Conservation (phyloP, 495 filamentous ascomycete species). For the Rostrohypoxylon terebratum region DNA sequence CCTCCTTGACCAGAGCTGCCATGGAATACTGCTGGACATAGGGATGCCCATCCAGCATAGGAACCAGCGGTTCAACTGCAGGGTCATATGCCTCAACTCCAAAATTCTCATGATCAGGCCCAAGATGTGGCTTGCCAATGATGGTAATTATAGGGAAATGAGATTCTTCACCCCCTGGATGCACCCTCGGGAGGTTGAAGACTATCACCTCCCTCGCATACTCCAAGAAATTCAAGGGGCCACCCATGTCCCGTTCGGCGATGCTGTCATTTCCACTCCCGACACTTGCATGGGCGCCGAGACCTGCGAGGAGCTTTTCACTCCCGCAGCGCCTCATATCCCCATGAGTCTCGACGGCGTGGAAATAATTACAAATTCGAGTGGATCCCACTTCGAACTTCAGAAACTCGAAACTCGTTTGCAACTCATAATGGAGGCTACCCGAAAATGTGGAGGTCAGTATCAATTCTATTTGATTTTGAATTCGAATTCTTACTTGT, state of each 20-base stretch:
- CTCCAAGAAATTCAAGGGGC: constrained; percentile 71
- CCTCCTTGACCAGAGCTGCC: constrained; percentile 70
- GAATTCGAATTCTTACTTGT: no score
- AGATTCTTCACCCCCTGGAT: constrained; percentile 68
- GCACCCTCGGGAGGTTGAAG: constrained; percentile 66
- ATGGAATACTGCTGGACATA: constrained; percentile 84
- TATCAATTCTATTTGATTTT: no score
- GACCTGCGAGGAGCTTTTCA: constrained; percentile 85
- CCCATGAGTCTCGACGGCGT: constrained; percentile 70
- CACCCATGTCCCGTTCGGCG: constrained; percentile 75
- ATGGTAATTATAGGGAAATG: constrained; percentile 79
- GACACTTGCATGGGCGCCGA: constrained; percentile 80
- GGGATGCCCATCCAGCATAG: constrained; percentile 76
- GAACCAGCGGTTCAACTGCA: constrained; percentile 78
- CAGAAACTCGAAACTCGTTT: constrained; percentile 81
- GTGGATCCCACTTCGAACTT: constrained; percentile 74
- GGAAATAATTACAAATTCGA: constrained; percentile 84
- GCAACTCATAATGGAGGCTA: constrained; percentile 80
- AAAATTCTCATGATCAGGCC: constrained; percentile 82
- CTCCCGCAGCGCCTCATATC: constrained; percentile 67
- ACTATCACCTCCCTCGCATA: constrained; percentile 77
- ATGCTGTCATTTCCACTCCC: constrained; percentile 76
- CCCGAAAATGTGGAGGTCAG: constrained; percentile 78
- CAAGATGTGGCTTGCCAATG: constrained; percentile 85
- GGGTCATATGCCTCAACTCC: constrained; percentile 74